A percentile compares a stretch with the other conserved stretches of the same genome.
phyloP scores from a whole-genome alignment of 306 rosid genomes.

The Fragaria vesca region DNA sequence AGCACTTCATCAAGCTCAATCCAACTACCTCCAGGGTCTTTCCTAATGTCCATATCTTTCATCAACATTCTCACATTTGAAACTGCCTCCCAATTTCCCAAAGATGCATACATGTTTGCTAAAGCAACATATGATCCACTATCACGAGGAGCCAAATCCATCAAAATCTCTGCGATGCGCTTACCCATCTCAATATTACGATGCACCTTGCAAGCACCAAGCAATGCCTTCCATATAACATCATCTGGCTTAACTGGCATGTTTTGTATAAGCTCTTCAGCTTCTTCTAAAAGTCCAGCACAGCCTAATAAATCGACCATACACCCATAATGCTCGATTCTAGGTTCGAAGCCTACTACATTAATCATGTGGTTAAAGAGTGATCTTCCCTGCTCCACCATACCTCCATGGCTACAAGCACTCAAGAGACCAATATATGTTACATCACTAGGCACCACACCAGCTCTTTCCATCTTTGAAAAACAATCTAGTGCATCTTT shows the following conservation, averaged over 20 bases:
- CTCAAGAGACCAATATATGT: conserved; percentile 56
- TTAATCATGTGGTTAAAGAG: conserved; percentile 61
- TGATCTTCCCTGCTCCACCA: conserved; percentile 54
- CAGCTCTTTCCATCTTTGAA: conserved; percentile 47
- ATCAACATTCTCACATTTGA: conserved; percentile 66
- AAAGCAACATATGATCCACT: conserved; percentile 85
- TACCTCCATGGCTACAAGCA: conserved; percentile 82
- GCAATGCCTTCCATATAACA: conserved; percentile 84
- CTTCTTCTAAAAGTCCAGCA: conserved; percentile 69
- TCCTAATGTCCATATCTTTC: conserved; percentile 65
- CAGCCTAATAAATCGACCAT: conserved; percentile 79
- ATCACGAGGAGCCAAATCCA: conserved; percentile 63
- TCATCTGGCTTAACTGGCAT: conserved; percentile 67
- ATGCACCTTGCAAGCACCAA: conserved; percentile 72
- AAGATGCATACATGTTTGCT: conserved; percentile 67
- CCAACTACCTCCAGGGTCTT: conserved; percentile 88
- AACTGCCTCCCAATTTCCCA: conserved; percentile 69
- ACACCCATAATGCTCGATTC: conserved; percentile 78
- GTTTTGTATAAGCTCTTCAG: conserved; percentile 55
- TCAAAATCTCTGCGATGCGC: conserved; percentile 48
- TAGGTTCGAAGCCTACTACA: conserved; percentile 48
- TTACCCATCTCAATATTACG: conserved; percentile 57
- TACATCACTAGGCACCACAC: conserved; percentile 65
- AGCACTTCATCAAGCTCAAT: conserved; percentile 64
- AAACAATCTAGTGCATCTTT: conserved; percentile 43